Percentiles rank a stretch among this genome's conserved stretches.
Conservation (phyloP, 345 rosid genomes). For the Geranium brycei region DNA sequence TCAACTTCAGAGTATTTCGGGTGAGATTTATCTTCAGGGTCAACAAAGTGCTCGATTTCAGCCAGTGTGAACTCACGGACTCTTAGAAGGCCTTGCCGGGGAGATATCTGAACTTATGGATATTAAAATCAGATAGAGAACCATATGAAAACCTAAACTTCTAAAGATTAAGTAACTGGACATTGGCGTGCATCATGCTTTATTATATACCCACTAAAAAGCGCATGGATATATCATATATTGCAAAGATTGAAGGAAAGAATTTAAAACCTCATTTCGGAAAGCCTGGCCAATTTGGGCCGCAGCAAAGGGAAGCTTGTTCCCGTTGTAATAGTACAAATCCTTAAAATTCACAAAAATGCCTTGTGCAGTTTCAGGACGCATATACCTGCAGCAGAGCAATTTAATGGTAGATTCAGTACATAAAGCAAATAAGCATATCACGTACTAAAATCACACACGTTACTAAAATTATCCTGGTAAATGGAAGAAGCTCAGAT, state of each 20-base stretch:
- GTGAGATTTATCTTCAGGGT: constrained; percentile 92
- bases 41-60: constrained; percentile 94
- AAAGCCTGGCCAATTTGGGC: constrained; percentile 20
- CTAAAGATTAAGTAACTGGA: no score
- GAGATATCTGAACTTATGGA: constrained; percentile 51
- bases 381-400: constrained; percentile 58
- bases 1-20: constrained; percentile 62
- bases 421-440: neutral
- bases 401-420: neutral
- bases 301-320: constrained; percentile 90
- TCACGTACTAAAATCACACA: neutral
- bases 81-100: constrained; percentile 94
- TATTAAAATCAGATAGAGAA: neutral
- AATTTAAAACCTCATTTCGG: constrained; percentile 66
- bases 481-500: no score
- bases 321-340: constrained; percentile 78
- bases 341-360: constrained; percentile 89
- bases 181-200: no score
- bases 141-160: no score
- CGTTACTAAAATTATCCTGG: no score
- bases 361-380: constrained; percentile 98
- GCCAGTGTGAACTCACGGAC: constrained; percentile 94
- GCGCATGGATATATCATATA: no score
- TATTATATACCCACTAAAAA: no score
- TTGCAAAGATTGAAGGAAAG: constrained; percentile 3